A percentile compares a stretch with the other conserved stretches of the same genome.
These are phyloP conservation scores for Limnanthes douglasii DNA, from an alignment of 345 rosid genomes.

Conservation along the genomic window DNA sequence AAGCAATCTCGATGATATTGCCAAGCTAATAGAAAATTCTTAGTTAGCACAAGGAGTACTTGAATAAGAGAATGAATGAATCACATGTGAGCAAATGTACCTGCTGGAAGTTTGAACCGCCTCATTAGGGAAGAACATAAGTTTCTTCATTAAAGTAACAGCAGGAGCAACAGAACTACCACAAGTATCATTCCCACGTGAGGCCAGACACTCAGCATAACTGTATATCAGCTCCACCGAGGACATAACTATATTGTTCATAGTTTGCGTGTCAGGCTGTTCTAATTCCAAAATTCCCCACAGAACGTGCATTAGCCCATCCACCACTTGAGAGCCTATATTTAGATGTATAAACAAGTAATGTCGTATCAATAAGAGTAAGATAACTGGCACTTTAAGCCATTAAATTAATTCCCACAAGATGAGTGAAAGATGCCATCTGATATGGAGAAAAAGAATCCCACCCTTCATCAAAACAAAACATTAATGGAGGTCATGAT, in stretches of 20 bases:
- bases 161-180: constrained; percentile 78
- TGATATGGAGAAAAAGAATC: too few species aligned
- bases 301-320: constrained; percentile 83
- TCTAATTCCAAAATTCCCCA: constrained; percentile 97
- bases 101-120: constrained; percentile 98
- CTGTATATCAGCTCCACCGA: constrained; percentile 88
- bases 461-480: too few species aligned
- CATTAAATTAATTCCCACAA: too few species aligned
- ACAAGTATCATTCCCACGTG: constrained; percentile 54
- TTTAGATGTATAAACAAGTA: too few species aligned
- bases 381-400: too few species aligned
- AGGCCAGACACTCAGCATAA: constrained; percentile 92
- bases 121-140: constrained; percentile 59
- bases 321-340: constrained; percentile 85
- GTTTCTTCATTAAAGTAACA: constrained; percentile 64
- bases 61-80: constrained; percentile 3
- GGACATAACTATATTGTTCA: constrained; percentile 81
- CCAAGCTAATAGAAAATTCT: constrained; percentile 48
- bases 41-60: constrained; percentile 9
- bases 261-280: constrained; percentile 82
- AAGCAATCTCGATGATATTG: constrained; percentile 93
- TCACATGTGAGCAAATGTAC: constrained; percentile 19
- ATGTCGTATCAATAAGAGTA: too few species aligned
- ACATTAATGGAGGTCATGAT: too few species aligned
- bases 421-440: too few species aligned